Evolutionary conservation across 371 early-diverging fungal genomes (phyloP).

Genomic region (Mycotypha africana): DNA sequence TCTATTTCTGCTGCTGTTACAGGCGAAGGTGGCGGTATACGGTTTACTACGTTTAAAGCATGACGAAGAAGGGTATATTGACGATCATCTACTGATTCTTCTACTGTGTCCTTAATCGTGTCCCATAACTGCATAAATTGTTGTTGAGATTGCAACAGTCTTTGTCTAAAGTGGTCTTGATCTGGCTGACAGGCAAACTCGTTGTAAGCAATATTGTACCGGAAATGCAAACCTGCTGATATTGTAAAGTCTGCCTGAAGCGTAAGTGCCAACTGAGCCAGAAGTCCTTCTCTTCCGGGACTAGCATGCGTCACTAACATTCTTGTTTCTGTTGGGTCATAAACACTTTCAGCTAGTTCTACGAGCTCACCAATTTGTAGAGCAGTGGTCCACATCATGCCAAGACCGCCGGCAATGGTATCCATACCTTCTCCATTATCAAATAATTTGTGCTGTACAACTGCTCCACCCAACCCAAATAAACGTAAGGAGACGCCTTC

Average conservation of each 20-base stretch:
- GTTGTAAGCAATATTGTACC: conserved; percentile 65
- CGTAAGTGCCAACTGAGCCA: conserved; percentile 57
- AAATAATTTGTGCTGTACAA: conserved; percentile 62
- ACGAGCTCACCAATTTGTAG: conserved; percentile 64
- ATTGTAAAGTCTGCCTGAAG: conserved; percentile 65
- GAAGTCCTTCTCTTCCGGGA: conserved; percentile 60
- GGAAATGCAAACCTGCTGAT: conserved; percentile 64
- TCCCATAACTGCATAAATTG: conserved; percentile 58
- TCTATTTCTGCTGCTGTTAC: conserved; percentile 13
- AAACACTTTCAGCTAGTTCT: conserved; percentile 47
- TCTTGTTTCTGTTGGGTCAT: conserved; percentile 55
- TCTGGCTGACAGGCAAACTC: conserved; percentile 61
- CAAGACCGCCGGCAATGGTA: conserved; percentile 65
- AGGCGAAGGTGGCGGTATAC: conserved; percentile 49
- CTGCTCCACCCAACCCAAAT: conserved; percentile 64
- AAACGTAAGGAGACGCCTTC: conserved; percentile 58
- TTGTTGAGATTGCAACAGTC: conserved; percentile 51
- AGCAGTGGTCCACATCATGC: conserved; percentile 68
- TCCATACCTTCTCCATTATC: conserved; percentile 66
- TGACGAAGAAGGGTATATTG: conserved; percentile 49
- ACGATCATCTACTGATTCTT: conserved; percentile 48
- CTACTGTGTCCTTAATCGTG: conserved; percentile 53
- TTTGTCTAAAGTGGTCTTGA: conserved; percentile 54
- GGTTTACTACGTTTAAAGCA: conserved; percentile 52
- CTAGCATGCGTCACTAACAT: conserved; percentile 59